Base-by-base conservation (phyloP, 2,329 filamentous ascomycete genomes). In the Furcasterigmium sp. region DNA sequence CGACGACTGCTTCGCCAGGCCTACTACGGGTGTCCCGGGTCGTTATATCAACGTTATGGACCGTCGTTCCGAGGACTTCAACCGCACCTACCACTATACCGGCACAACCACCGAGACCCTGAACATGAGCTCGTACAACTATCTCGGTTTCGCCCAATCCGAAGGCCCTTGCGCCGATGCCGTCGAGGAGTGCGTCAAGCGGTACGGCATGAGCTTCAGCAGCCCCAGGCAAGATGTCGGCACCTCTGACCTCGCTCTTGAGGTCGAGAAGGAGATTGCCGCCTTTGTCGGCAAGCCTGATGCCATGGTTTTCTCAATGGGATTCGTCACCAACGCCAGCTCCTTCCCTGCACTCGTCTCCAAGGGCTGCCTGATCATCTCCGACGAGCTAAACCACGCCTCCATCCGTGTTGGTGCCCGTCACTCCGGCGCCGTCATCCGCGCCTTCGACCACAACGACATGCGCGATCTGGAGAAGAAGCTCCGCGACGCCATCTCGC, bases 111-210 rank as follows among this genome's bases (percentile, higher is more conserved):
- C 91, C 2, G 89, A 98, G 66, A 97, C 93, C 0, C 73, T 98
- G 56, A 98, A 98, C 69, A 86, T 98, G 85, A 96, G 91, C 71
- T 98, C 93, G 2, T 98, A 98, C 77, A 98, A 98, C 68, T 98
- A 98, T 62, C 86, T 98, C 19, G 93, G 93, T 35, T 98, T 98
- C 57, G 93, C 93, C 41, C 93, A 98, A 64, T 96, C 93, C 0
- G 91, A 97, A 53, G 93, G 93, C 10, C 91, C 93, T 32, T 98
- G 93, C 60, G 93, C 93, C 37, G 91, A 97, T 62, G 85, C 87
- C 13, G 88, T 91, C 4, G 93, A 98, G 69, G 85, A 91, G 37
- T 80, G 79, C 37, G 82, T 95, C 51, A 83, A 80, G 65, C 91
- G 85, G 59, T 93, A 95, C 57, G 91, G 91, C 34, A 80, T 97